Base-by-base conservation (phyloP, 257 asterid genomes). In the Lycium barbarum region DNA sequence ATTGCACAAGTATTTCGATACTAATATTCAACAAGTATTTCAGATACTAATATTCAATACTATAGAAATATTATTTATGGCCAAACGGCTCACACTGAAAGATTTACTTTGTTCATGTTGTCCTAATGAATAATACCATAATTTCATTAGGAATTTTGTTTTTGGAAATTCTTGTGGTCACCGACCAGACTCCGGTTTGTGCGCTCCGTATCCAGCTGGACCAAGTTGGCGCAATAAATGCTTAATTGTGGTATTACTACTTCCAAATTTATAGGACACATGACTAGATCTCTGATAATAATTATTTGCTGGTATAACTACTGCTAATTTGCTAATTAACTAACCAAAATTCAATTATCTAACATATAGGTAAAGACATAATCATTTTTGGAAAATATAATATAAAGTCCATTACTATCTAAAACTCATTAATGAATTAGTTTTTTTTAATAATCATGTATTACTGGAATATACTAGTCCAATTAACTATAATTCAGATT, bases 121-220 rank as follows among this genome's bases (percentile, higher is more conserved):
- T 40, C 45, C 45, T 33, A 66, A 66, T n/a, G 11, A 33, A 35
- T 66, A 35, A 33, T 66, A 66, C n/a, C 47, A 66, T 66, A 66
- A 66, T 66, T 66, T 0, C 45, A 40, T 40, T 67, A 66, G 73
- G 47, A 66, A 67, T 67, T 67, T 1, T 35, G 6, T 10, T 67
- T 67, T 1, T 35, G 6, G 20, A 6, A 68, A 14, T 15, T 68
- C 13, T 68, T 68, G 54, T 70, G 78, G 78, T 70, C 33, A 38
- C 78, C 33, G 78, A 70, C 78, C 78, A 70, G 78, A 38, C 78
- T 38, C 78, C 78, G 54, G 76, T 68, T 15, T 36, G 76, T 68
- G 7, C 76, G 76, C 47, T 68, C 76, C 76, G 76, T 74, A 49
- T 47, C 81, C 81, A 74, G 81, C 62, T 74, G 12, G 59, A 43